Conservation (phyloP, 257 asterid genomes). For the Solanum chiquidenum region DNA sequence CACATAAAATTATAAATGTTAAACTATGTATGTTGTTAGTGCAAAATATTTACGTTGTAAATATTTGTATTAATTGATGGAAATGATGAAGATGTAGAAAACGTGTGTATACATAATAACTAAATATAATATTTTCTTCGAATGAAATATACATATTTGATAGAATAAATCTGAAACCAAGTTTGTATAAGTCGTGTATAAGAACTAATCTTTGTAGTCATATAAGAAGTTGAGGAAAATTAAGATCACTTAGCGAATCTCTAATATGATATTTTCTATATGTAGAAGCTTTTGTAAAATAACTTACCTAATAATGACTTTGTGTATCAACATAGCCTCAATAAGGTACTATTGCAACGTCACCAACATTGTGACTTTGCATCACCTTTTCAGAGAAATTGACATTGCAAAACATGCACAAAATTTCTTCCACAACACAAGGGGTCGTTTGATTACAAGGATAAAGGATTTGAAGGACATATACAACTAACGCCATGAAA, state of each 20-base stretch:
- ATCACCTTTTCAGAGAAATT: neutral
- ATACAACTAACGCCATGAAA: neutral
- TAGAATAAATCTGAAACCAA: neutral
- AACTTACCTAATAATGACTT: neutral
- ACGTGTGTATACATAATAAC: neutral
- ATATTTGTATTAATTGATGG: neutral
- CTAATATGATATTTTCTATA: neutral
- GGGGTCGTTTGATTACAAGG: neutral
- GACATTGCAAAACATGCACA: neutral
- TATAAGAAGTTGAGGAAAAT: neutral
- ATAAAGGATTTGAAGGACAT: neutral
- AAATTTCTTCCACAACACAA: neutral
- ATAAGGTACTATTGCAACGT: neutral
- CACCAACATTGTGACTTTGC: neutral
- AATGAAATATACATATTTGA: neutral
- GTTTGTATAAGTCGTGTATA: neutral
- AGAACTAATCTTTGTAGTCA: neutral
- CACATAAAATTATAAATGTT: neutral
- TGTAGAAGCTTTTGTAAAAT: neutral
- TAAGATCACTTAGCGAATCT: neutral
- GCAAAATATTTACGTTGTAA: neutral
- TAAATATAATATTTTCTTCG: neutral
- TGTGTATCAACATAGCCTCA: neutral
- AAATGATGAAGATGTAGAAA: neutral
- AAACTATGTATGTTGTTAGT: neutral